Base-by-base conservation (phyloP, 2,329 filamentous ascomycete genomes). In the Dactylella cylindrospora region DNA sequence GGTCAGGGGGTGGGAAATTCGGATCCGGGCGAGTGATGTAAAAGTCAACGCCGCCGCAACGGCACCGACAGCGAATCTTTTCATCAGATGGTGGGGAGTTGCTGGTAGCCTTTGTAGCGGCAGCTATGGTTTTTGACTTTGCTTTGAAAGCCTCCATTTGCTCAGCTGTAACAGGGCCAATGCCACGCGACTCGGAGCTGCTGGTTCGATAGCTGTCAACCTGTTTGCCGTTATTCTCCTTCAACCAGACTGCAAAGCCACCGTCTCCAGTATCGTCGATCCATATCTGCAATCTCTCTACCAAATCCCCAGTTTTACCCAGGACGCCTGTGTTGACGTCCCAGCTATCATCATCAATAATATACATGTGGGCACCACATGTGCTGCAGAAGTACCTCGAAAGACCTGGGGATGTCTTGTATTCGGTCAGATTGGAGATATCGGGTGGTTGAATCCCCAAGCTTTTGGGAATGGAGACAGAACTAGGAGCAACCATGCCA, bases 1-100 rank as follows among this genome's bases (percentile, higher is more conserved):
- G 53, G 17, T 60, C 45, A 7, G 54, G 54, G 2, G 17, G 32
- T 12, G 54, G 38, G 32, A 8, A 15, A 1, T 40, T 19, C 8
- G 54, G 38, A 15, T 60, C 20, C 2, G 54, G 54, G 1, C 35
- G 13, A 10, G 54, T 52, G 5, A 61, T 32, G 28, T 52, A 61
- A 17, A 61, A 61, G 13, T 61, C 54, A 3, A 61, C 54, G 3
- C 54, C 54, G 4, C 54, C 54, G 20, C 54, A 61, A 23, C 52
- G 54, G 15, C 54, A 61, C 7, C 40, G 41, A 33, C 46, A 61
- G 1, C 33, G 40, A 23, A 61, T 13, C 20, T 47, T 61, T 15
- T 60, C 54, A 20, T 51, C 54, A 1, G 45, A 28, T 25, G 10
- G 19, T 3, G 8, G 5, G 15, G n/a, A n/a, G 19, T 45, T 22